These are phyloP conservation scores for Diaporthe sp. DNA, from an alignment of 2,329 filamentous ascomycete genomes.

Conservation along the genomic window DNA sequence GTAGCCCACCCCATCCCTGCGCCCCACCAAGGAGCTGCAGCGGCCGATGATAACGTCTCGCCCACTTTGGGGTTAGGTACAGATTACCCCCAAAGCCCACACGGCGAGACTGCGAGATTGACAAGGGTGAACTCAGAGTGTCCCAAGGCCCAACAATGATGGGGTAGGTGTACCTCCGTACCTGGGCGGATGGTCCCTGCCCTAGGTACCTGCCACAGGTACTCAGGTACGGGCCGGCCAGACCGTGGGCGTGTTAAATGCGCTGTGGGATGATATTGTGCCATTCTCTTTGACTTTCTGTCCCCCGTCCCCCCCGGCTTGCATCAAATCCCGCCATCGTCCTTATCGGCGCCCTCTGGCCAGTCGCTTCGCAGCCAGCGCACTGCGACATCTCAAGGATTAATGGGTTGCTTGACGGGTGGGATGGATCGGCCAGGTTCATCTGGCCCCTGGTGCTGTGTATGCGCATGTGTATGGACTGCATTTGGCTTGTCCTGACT, in stretches of 20 bases:
- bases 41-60: constrained; percentile 13
- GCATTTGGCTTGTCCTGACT: not conserved
- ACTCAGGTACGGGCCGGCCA: not conserved
- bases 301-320: constrained; percentile 11
- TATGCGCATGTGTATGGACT: not conserved
- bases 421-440: constrained; percentile 18
- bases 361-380: constrained; percentile 26
- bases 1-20: not conserved
- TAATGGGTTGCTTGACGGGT: constrained; percentile 15
- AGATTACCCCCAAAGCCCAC: constrained; percentile 2
- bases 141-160: constrained; percentile 4
- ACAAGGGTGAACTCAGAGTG: not conserved
- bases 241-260: not conserved
- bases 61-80: constrained; percentile 23
- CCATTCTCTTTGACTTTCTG: constrained; percentile 28
- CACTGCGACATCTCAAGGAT: constrained; percentile 18
- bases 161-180: too few species aligned
- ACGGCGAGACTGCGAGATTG: constrained; percentile 16
- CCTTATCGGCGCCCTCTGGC: constrained; percentile 24
- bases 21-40: constrained; percentile 8
- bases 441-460: not conserved
- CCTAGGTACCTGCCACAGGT: not conserved
- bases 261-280: constrained; percentile 5
- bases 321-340: constrained; percentile 27
- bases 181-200: not conserved